phyloP scores from a whole-genome alignment of 495 filamentous ascomycete species.

The Filosporella fistucella region DNA sequence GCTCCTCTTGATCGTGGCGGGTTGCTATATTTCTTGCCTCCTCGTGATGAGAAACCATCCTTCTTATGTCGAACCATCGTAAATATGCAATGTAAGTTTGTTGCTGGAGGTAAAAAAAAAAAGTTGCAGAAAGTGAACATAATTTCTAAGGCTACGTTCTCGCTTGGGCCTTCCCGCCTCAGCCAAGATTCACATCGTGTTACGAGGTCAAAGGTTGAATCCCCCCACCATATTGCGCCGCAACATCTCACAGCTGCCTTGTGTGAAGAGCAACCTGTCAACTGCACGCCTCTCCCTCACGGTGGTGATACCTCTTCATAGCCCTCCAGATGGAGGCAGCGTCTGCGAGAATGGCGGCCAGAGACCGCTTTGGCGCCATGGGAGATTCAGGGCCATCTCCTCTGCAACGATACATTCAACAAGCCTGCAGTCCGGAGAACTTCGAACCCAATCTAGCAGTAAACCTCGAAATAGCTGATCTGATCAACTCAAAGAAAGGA shows the following conservation, averaged over 20 bases:
- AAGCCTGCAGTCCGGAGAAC: constrained; percentile 92
- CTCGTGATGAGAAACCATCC: constrained; percentile 66
- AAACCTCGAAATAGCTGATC: constrained; percentile 92
- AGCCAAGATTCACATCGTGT: constrained; percentile 1
- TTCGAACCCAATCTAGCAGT: constrained; percentile 96
- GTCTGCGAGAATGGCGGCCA: constrained; percentile 88
- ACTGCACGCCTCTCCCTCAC: background rate
- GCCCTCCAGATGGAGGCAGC: constrained; percentile 73
- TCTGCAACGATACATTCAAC: constrained; percentile 90
- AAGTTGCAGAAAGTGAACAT: background rate
- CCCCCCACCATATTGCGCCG: no score
- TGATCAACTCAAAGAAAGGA: constrained; percentile 97
- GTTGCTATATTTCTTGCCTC: constrained; percentile 56
- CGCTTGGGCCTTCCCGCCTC: background rate
- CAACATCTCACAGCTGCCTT: no score
- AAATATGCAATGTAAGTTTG: constrained; percentile 1
- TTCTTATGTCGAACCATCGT: constrained; percentile 93
- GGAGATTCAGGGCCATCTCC: constrained; percentile 74
- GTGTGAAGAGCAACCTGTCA: constrained; percentile 1
- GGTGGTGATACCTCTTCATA: constrained; percentile 8
- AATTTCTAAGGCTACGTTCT: background rate
- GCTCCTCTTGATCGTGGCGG: constrained; percentile 40
- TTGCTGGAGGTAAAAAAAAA: background rate
- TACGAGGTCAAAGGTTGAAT: background rate
- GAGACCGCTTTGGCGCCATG: constrained; percentile 89